Evolutionary conservation across 2,329 filamentous ascomycete species (phyloP), one percentile per base, ranked within the genome.

Genomic region (Uncinocarpus reesii): DNA sequence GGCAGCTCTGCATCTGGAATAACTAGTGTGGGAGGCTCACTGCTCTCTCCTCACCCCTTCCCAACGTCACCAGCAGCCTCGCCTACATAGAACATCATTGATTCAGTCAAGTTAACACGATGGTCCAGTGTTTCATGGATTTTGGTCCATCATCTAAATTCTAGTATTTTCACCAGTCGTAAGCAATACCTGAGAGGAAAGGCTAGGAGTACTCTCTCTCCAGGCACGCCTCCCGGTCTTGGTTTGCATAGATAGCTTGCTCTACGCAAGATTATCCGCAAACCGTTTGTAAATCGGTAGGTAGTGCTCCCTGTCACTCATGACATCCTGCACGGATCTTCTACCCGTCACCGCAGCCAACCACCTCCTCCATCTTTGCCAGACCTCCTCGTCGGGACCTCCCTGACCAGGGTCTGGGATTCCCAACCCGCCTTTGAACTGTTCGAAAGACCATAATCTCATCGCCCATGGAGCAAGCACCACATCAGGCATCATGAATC

Each of bases 391-490:
- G 31, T 83, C 76, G 6, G 72, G 67, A 0, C 70, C 73, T 2
- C 68, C 71, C 44, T 71, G 40, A 0, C 73, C 73, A 28, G 69
- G 60, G 43, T 53, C 65, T 1, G 73, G 74, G 34, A 79, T 67
- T 0, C 71, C 70, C n/a, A 72, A 52, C 0, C 75, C 75, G 1
- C 70, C 72, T 0, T 89, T 89, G 60, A 83, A 89, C 53, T 86
- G 74, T 56, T 89, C 83, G 55, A 89, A 81, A 4, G 86, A 67
- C 70, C 83, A 89, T 16, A 87, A 60, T 11, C 84, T 71, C 57
- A 80, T 75, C 0, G 80, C 79, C 83, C 83, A 89, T 0, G 84
- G 84, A 31, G 80, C 84, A 2, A 88, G 66, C 53, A 79, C 75
- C 20, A 87, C 70, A 62, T 90, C 85, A 11, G 86, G 77, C 16